A percentile compares a stretch with the other conserved stretches of the same genome.
Conservation (phyloP, 2,329 filamentous ascomycete species). For the Aspergillus proliferans region DNA sequence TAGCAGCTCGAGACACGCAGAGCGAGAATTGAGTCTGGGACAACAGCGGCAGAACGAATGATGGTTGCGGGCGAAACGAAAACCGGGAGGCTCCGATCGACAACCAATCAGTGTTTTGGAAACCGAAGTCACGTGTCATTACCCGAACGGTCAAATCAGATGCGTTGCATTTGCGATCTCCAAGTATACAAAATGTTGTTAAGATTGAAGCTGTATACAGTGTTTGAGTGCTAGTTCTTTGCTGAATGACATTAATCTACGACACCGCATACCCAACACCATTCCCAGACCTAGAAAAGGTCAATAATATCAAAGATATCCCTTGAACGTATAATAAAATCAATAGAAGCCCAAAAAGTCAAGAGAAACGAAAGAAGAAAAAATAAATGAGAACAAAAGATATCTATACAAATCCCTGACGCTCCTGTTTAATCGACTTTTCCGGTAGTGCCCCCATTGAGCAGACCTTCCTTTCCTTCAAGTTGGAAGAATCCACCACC, state of each 20-base stretch:
- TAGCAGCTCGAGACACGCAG: constrained; percentile 16
- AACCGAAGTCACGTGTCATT: constrained; percentile 15
- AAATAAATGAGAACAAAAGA: constrained; percentile 21
- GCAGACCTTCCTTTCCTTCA: constrained; percentile 43
- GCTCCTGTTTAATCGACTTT: constrained; percentile 40
- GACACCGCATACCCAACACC: not conserved
- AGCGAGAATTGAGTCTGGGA: constrained; percentile 14
- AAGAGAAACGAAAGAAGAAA: constrained; percentile 15
- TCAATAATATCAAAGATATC: constrained; percentile 3
- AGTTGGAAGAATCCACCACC: constrained; percentile 41
- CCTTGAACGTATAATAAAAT: constrained; percentile 1
- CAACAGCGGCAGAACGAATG: constrained; percentile 18
- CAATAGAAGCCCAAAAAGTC: constrained; percentile 11
- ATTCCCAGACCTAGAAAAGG: constrained; percentile 1
- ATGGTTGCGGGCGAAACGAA: constrained; percentile 18
- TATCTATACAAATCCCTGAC: constrained; percentile 25
- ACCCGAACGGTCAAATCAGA: constrained; percentile 11
- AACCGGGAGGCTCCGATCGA: constrained; percentile 28
- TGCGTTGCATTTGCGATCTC: constrained; percentile 7
- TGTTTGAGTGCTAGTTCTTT: not conserved
- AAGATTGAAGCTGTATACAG: not conserved
- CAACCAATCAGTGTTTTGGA: constrained; percentile 22
- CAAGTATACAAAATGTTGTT: not conserved
- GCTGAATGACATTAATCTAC: not conserved
- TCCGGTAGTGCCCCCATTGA: constrained; percentile 38